phyloP scores from a whole-genome alignment of 1,139 yeast genomes.

The Blastobotrys aristatus region DNA sequence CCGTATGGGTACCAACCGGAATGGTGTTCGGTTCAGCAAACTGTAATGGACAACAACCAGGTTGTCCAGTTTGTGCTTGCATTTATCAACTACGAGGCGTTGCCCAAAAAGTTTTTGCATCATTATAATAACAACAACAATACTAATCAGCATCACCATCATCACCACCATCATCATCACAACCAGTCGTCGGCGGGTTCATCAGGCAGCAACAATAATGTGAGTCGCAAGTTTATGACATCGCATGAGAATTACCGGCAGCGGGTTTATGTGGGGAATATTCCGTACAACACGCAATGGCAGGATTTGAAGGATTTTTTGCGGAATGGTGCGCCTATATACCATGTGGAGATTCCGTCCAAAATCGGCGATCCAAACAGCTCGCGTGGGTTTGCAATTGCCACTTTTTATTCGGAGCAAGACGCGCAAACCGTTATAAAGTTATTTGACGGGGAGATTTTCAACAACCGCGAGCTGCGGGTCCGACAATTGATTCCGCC shows the following conservation, averaged over 20 bases:
- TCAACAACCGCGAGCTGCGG: constrained; percentile 55
- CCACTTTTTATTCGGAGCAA: constrained; percentile 45
- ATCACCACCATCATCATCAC: not conserved
- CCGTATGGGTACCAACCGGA: constrained; percentile 4
- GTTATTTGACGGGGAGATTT: constrained; percentile 45
- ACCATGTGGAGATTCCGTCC: constrained; percentile 52
- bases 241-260: not conserved
- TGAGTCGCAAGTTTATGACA: not conserved
- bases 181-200: not conserved
- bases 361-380: constrained; percentile 33
- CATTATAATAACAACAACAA: not conserved
- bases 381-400: constrained; percentile 63
- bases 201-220: not conserved
- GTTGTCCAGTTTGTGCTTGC: constrained; percentile 8
- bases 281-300: constrained; percentile 57
- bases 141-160: not conserved
- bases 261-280: constrained; percentile 38
- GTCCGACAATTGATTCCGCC: constrained; percentile 41
- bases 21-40: constrained; percentile 5
- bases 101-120: not conserved
- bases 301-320: constrained; percentile 48
- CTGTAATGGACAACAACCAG: constrained; percentile 2
- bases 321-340: constrained; percentile 40
- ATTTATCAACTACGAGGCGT: constrained; percentile 4
- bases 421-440: constrained; percentile 51